Conservation (phyloP, 2,329 filamentous ascomycete genomes). For the Ascosphaera acerosa region DNA sequence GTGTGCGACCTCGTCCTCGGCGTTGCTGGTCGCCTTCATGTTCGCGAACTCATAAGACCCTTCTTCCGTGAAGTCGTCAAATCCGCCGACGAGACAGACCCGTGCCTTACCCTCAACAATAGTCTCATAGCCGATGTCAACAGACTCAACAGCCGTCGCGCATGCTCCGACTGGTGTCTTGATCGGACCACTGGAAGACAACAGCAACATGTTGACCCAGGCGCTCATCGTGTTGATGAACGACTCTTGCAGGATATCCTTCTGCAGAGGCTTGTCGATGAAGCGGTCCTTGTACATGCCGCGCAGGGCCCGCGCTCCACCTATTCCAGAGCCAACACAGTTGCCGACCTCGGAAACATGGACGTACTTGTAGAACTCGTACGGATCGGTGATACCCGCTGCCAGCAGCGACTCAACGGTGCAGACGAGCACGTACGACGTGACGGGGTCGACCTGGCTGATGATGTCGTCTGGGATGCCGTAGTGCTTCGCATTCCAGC, state of each 20-base stretch:
- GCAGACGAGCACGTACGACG: constrained; percentile 80
- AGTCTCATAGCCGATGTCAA: constrained; percentile 94
- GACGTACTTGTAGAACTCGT: constrained; percentile 99
- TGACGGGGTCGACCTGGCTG: constrained; percentile 88
- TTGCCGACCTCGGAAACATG: constrained; percentile 96
- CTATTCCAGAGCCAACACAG: constrained; percentile 95
- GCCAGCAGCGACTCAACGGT: constrained; percentile 78
- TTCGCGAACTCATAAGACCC: constrained; percentile 99
- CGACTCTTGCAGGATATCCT: constrained; percentile 95
- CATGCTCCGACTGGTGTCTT: constrained; percentile 97
- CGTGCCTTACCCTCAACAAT: constrained; percentile 97
- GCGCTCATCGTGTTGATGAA: constrained; percentile 99
- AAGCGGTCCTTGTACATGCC: constrained; percentile 98
- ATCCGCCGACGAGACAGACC: constrained; percentile 91
- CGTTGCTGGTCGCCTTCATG: constrained; percentile 98
- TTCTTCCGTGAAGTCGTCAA: constrained; percentile 98
- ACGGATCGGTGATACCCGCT: constrained; percentile 91
- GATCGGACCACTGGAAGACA: constrained; percentile 93
- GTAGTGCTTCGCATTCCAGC: constrained; percentile 91
- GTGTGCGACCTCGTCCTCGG: constrained; percentile 84
- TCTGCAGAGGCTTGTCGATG: constrained; percentile 91
- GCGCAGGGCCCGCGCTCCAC: constrained; percentile 71
- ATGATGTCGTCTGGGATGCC: constrained; percentile 96
- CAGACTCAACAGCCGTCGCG: constrained; percentile 86
- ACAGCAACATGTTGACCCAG: constrained; percentile 97